Base-by-base conservation (phyloP, 2,329 filamentous ascomycete species). In the Calonectria pteridis region DNA sequence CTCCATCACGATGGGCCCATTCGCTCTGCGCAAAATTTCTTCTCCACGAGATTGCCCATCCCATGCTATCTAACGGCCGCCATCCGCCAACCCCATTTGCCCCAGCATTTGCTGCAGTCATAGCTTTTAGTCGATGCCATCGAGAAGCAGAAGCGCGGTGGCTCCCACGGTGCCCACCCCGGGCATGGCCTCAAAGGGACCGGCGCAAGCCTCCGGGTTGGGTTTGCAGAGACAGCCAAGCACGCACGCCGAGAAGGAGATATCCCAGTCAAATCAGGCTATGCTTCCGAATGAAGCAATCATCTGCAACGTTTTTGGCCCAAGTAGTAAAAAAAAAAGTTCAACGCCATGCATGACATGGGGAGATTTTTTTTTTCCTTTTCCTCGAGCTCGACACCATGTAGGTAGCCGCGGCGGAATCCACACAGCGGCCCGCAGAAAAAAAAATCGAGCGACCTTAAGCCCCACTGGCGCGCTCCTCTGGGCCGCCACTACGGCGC, bases 1-100 rank as follows among this genome's bases (percentile, higher is more conserved):
- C 77, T 77, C 70, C 77, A 76, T 77, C 68, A 73, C 51, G 62
- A 73, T 73, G 63, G 78, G 73, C 77, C 78, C 78, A 80, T 80
- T 69, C 75, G 76, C 77, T 46, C 40, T 71, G 65, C 64, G 73
- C 72, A 77, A 80, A 80, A 77, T 74, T 76, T 78, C 53, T 67
- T 75, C 72, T 75, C 67, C 67, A 75, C 53, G 64, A 73, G 69
- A 65, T 70, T 62, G 67, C 58, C 55, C 71, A 55, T 43, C 40
- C 46, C 66, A 68, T 67, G 49, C 43, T 50, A 71, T 43, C 37
- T 46, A 46, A 31, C 49, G 51, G 51, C 55, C 49, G 40, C 43
- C n/a, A 23, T 26, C 40, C 31, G 29, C n/a, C 37, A 63, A 50
- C 43, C 55, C 43, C 43, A 63, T 51, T 43, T 59, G 33, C 65